Evolutionary conservation across 2,329 filamentous ascomycete species (phyloP).

Genomic region (Epichloe amarillans): DNA sequence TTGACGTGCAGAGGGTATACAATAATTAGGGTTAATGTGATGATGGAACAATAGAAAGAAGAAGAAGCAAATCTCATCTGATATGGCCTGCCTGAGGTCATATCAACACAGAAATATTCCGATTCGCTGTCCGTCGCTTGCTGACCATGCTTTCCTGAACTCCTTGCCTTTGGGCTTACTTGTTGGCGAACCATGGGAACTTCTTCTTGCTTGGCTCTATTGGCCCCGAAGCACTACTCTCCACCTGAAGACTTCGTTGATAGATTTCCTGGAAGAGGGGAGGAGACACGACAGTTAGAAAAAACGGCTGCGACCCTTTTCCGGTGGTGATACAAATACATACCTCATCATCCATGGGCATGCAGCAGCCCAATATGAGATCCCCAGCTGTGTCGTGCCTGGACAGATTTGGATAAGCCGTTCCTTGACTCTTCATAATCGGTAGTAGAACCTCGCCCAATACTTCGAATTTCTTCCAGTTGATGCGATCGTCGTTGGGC

Average conservation of each 20-base stretch:
- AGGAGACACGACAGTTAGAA: not conserved
- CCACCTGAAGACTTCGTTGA: conserved; percentile 46
- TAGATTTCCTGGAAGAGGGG: conserved; percentile 42
- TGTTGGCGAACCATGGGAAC: conserved; percentile 52
- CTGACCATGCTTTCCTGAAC: conserved; percentile 11
- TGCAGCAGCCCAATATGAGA: conserved; percentile 67
- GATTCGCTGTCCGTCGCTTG: not conserved
- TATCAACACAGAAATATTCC: conserved; percentile 4
- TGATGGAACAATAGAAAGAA: not conserved
- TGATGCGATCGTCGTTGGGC: conserved; percentile 60
- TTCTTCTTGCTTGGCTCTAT: conserved; percentile 46
- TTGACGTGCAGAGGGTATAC: not conserved
- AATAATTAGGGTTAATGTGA: no score
- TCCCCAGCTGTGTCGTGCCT: conserved; percentile 59
- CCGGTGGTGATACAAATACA: conserved; percentile 19
- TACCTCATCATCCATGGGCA: conserved; percentile 81
- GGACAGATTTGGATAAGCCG: conserved; percentile 60
- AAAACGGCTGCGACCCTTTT: not conserved
- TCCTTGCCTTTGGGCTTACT: conserved; percentile 21
- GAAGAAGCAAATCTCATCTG: not conserved
- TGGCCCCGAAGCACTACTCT: conserved; percentile 32
- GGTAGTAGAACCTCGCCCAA: conserved; percentile 83
- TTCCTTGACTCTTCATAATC: conserved; percentile 82
- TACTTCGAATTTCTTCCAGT: conserved; percentile 98
- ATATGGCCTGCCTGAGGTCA: conserved; percentile 4